Percentiles rank a stretch among this genome's conserved stretches.
Evolutionary conservation across 768 basidiomycete genomes (phyloP).

Genomic region (Naganishia vishniacii): DNA sequence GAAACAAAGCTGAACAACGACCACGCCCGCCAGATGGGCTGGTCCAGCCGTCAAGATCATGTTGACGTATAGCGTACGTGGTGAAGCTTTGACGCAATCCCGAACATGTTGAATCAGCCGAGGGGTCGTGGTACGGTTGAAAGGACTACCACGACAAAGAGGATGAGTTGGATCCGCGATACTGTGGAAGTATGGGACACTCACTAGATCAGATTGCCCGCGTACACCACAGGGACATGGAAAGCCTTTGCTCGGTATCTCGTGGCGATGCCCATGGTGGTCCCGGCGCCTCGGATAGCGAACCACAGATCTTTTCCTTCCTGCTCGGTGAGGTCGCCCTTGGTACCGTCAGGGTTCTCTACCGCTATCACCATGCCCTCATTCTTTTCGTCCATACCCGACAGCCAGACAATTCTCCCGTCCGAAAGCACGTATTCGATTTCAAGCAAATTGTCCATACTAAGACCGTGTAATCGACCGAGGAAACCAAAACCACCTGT

Average conservation of each 20-base stretch:
- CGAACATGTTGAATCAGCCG: constrained; percentile 86
- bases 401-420: constrained; percentile 65
- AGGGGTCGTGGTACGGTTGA: constrained; percentile 77
- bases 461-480: constrained; percentile 73
- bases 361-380: constrained; percentile 51
- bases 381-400: constrained; percentile 61
- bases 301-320: constrained; percentile 44
- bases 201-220: constrained; percentile 86
- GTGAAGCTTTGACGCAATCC: constrained; percentile 84
- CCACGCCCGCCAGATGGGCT: constrained; percentile 69
- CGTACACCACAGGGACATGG: constrained; percentile 83
- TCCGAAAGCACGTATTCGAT: constrained; percentile 88
- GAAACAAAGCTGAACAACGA: constrained; percentile 85
- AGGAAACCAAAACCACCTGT: constrained; percentile 82
- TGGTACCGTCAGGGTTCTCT: constrained; percentile 24
- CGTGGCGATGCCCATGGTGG: constrained; percentile 75
- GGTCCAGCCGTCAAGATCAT: constrained; percentile 86
- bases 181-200: constrained; percentile 41
- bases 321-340: constrained; percentile 35
- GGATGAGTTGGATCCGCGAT: constrained; percentile 12
- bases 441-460: constrained; percentile 83
- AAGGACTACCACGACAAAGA: constrained; percentile 59
- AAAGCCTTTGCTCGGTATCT: constrained; percentile 85
- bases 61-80: constrained; percentile 81
- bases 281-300: constrained; percentile 57